Conservation (phyloP, 208 protist species). For the Trypanosoma caninum region DNA sequence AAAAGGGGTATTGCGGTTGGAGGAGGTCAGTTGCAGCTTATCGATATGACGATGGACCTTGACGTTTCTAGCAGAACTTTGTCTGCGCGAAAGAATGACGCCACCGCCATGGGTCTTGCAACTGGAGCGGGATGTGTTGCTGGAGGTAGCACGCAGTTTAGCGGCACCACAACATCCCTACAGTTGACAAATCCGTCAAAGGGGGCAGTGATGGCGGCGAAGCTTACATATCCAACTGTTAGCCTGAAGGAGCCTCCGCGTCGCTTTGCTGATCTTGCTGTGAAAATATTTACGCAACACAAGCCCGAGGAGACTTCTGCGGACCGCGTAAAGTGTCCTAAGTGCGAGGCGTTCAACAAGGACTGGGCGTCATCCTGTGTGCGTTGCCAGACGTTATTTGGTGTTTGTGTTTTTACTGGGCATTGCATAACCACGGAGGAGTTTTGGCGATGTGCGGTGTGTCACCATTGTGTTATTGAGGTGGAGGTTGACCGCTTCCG, state of each 20-base stretch:
- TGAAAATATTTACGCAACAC: constrained; percentile 90
- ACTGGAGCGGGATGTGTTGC: too few relatives aligned
- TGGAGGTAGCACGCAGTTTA: constrained; percentile 39
- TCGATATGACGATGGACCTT: constrained; percentile 77
- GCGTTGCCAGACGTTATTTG: constrained; percentile 82
- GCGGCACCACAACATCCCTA: constrained; percentile 60
- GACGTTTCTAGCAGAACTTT: constrained; percentile 65
- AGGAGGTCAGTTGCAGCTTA: constrained; percentile 32
- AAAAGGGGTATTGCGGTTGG: constrained; percentile 10
- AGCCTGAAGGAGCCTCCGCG: constrained; percentile 54
- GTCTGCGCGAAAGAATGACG: constrained; percentile 22
- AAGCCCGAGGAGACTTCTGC: constrained; percentile 78
- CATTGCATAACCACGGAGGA: constrained; percentile 65
- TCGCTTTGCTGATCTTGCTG: constrained; percentile 89
- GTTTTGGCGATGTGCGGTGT: constrained; percentile 78
- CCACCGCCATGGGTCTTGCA: constrained; percentile 9
- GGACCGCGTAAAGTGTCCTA: constrained; percentile 70
- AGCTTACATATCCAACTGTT: constrained; percentile 79
- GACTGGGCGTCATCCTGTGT: constrained; percentile 88
- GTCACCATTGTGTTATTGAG: constrained; percentile 83
- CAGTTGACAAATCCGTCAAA: constrained; percentile 77
- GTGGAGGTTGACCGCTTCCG: constrained; percentile 58
- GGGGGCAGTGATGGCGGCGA: constrained; percentile 30
- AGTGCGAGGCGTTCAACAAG: constrained; percentile 83
- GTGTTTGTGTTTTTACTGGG: constrained; percentile 86